phyloP scores from a whole-genome alignment of 2,329 filamentous ascomycete species.

The Colletotrichum musicola region DNA sequence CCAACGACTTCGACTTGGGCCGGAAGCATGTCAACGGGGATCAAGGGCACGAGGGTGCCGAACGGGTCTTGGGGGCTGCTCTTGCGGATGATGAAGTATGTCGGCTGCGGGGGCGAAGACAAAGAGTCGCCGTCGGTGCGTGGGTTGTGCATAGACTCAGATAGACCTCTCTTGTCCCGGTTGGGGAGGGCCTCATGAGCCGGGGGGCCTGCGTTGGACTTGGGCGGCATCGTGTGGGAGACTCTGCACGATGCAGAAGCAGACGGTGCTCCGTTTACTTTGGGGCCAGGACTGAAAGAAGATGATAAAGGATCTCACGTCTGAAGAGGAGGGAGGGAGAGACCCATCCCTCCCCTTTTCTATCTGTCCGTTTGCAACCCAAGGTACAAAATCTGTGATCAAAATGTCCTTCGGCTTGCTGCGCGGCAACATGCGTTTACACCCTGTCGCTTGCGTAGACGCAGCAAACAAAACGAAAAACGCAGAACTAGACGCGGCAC shows the following conservation, averaged over 20 bases:
- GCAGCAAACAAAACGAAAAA: constrained; percentile 4
- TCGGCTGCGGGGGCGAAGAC: constrained; percentile 40
- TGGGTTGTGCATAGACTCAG: constrained; percentile 35
- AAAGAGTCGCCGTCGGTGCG: background rate
- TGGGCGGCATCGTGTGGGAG: constrained; percentile 2
- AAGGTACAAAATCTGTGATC: background rate
- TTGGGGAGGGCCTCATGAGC: background rate
- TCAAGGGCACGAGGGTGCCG: constrained; percentile 62
- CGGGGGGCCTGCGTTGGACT: background rate
- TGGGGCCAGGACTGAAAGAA: background rate
- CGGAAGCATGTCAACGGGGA: constrained; percentile 66
- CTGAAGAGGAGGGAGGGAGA: background rate
- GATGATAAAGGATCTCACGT: background rate
- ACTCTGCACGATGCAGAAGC: background rate
- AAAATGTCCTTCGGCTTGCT: background rate
- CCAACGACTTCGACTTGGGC: constrained; percentile 57
- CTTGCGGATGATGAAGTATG: constrained; percentile 56
- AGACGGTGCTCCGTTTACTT: background rate
- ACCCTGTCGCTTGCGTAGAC: constrained; percentile 3
- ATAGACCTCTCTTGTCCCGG: constrained; percentile 25
- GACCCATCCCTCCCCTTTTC: background rate
- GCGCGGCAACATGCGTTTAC: constrained; percentile 13
- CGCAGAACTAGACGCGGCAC: background rate
- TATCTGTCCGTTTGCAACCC: constrained; percentile 8
- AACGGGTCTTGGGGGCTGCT: constrained; percentile 39